Percentiles rank a stretch among this genome's conserved stretches.
These are phyloP conservation scores for Saturnispora ahearnii DNA, from an alignment of 805 yeast species.

Conservation along the genomic window DNA sequence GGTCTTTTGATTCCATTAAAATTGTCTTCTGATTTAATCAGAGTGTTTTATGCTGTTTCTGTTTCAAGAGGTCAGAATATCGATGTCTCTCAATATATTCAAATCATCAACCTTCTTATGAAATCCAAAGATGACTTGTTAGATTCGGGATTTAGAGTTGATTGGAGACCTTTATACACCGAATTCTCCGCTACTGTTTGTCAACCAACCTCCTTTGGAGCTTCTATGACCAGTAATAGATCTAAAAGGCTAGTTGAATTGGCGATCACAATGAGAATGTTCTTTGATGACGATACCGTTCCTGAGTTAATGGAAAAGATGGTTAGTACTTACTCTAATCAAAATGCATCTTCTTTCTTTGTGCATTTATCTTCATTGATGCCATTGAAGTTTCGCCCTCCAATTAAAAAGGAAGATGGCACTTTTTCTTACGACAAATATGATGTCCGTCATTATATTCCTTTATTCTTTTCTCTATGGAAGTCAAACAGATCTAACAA, in stretches of 20 bases:
- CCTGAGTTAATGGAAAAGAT: constrained; percentile 43
- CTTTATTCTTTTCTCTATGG: constrained; percentile 71
- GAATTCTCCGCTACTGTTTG: constrained; percentile 32
- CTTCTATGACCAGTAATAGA: constrained; percentile 40
- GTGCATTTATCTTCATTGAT: constrained; percentile 44
- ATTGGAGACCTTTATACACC: constrained; percentile 40
- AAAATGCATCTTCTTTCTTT: constrained; percentile 43
- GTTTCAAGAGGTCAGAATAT: constrained; percentile 64
- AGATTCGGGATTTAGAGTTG: constrained; percentile 35
- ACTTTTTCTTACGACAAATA: constrained; percentile 14
- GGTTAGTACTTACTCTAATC: constrained; percentile 43
- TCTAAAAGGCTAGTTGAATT: constrained; percentile 41
- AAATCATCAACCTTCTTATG: constrained; percentile 51
- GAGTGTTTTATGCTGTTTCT: constrained; percentile 63
- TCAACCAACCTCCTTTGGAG: constrained; percentile 41
- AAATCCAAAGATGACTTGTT: constrained; percentile 36
- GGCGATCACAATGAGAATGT: constrained; percentile 45
- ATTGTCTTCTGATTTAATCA: constrained; percentile 51
- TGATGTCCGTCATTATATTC: constrained; percentile 41
- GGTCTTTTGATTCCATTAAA: constrained; percentile 70
- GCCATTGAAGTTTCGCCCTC: constrained; percentile 36
- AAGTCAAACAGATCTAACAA: constrained; percentile 39
- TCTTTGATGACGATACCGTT: constrained; percentile 41
- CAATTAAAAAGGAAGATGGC: constrained; percentile 14
- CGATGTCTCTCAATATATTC: constrained; percentile 50